Evolutionary conservation across 2,329 filamentous ascomycete genomes (phyloP).

Genomic region (Apiospora pterosperma): DNA sequence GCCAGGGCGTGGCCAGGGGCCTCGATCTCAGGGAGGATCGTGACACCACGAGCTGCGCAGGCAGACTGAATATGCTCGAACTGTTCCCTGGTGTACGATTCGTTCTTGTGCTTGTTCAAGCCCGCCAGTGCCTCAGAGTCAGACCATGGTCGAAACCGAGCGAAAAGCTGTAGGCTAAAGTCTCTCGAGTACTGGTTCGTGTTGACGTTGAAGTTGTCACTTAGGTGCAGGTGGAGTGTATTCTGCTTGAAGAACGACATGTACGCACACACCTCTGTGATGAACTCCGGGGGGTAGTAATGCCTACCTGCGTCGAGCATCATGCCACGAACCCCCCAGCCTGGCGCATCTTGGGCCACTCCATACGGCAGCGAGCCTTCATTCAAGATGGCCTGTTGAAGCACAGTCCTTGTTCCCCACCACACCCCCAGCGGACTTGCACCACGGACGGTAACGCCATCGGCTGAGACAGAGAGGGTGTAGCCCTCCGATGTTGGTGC

Average conservation of each 20-base stretch:
- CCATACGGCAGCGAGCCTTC: slow-evolving; percentile 38
- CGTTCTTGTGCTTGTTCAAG: slow-evolving; percentile 48
- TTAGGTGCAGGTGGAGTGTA: slow-evolving; percentile 55
- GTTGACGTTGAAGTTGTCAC: slow-evolving; percentile 53
- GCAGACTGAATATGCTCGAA: slow-evolving; percentile 49
- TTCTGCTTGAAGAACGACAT: slow-evolving; percentile 61
- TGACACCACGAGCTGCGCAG: slow-evolving; percentile 53
- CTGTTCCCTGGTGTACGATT: slow-evolving; percentile 48
- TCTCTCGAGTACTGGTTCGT: slow-evolving; percentile 44
- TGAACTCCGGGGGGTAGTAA: slow-evolving; percentile 51
- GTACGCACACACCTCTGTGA: slow-evolving; percentile 56
- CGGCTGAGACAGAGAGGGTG: slow-evolving; percentile 34
- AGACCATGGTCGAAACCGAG: slow-evolving; percentile 52
- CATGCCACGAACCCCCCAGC: slow-evolving; percentile 45
- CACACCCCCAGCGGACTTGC: slow-evolving; percentile 53
- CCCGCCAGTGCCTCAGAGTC: slow-evolving; percentile 43
- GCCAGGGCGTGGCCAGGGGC: slow-evolving; percentile 54
- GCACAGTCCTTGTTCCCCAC: slow-evolving; percentile 54
- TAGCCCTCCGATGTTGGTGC: slow-evolving; percentile 47
- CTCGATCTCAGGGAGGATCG: slow-evolving; percentile 58
- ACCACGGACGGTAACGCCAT: slow-evolving; percentile 44
- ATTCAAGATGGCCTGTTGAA: slow-evolving; percentile 46
- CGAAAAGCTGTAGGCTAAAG: slow-evolving; percentile 46
- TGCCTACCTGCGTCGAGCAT: slow-evolving; percentile 52
- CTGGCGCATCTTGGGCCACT: slow-evolving; percentile 43